phyloP scores from a whole-genome alignment of 225 moss, liverwort and hornwort genomes.

The Climacium dendroides region DNA sequence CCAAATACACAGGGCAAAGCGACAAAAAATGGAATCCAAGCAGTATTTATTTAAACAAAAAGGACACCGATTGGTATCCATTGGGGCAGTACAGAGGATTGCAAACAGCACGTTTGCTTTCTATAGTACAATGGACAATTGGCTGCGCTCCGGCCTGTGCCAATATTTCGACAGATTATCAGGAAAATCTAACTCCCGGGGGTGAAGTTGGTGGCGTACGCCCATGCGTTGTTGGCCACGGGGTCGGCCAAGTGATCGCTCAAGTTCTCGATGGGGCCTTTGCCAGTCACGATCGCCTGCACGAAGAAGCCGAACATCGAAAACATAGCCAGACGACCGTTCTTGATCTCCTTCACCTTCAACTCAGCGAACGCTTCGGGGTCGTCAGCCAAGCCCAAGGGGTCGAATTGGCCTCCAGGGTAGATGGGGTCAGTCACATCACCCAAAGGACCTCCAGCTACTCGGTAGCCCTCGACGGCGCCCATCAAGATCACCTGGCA shows the following conservation, averaged over 20 bases:
- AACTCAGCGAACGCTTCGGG: not conserved
- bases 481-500: not conserved
- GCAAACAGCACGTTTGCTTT: not conserved
- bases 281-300: slow-evolving; percentile 6
- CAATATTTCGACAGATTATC: not conserved
- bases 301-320: not conserved
- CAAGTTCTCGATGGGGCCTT: not conserved
- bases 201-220: slow-evolving; percentile 18
- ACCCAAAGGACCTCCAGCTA: not conserved
- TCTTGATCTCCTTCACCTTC: not conserved
- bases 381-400: not conserved
- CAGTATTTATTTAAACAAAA: not conserved
- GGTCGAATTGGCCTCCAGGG: not conserved
- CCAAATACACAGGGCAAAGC: not conserved
- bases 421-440: not conserved
- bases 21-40: not conserved
- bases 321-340: not conserved
- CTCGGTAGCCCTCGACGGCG: not conserved
- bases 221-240: not conserved
- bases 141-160: not conserved
- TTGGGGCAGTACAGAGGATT: not conserved
- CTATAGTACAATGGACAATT: not conserved
- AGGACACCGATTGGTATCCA: not conserved
- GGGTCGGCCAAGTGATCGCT: slow-evolving; percentile 6
- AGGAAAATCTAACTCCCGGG: not conserved